These are phyloP conservation scores for Eucalyptus cloeziana DNA, from an alignment of 345 rosid genomes.

Conservation along the genomic window DNA sequence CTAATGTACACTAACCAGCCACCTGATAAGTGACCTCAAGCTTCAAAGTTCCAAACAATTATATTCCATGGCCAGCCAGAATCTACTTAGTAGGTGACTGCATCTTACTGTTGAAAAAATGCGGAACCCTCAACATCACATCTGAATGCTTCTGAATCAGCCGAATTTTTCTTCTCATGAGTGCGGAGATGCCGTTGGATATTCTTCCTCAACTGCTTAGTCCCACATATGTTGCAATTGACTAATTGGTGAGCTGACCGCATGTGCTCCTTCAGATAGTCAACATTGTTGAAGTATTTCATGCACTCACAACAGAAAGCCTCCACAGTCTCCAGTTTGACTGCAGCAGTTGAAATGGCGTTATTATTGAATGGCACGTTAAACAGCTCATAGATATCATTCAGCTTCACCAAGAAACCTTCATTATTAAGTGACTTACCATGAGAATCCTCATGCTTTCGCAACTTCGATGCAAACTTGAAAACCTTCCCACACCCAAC, in stretches of 20 bases:
- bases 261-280: slow-evolving; percentile 56
- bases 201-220: slow-evolving; percentile 57
- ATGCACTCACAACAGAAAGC: slow-evolving; percentile 76
- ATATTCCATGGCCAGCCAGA: not conserved
- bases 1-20: not conserved
- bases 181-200: slow-evolving; percentile 53
- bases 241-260: slow-evolving; percentile 42
- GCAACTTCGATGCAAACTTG: slow-evolving; percentile 38
- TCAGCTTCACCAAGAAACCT: not conserved
- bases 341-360: slow-evolving; percentile 11
- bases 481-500: slow-evolving; percentile 75
- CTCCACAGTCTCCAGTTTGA: slow-evolving; percentile 52
- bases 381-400: not conserved
- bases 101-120: slow-evolving; percentile 57
- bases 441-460: slow-evolving; percentile 69
- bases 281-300: slow-evolving; percentile 55
- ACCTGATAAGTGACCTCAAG: not conserved
- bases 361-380: fast-evolving
- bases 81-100: slow-evolving; percentile 11
- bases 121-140: slow-evolving; percentile 34
- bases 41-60: slow-evolving; percentile 1
- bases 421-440: slow-evolving; percentile 16
- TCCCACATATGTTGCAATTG: slow-evolving; percentile 52
- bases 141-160: slow-evolving; percentile 20
- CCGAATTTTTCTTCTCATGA: slow-evolving; percentile 31